Evolutionary conservation across 2,329 filamentous ascomycete genomes (phyloP).

Genomic region (Aaosphaeria pasadenensis): DNA sequence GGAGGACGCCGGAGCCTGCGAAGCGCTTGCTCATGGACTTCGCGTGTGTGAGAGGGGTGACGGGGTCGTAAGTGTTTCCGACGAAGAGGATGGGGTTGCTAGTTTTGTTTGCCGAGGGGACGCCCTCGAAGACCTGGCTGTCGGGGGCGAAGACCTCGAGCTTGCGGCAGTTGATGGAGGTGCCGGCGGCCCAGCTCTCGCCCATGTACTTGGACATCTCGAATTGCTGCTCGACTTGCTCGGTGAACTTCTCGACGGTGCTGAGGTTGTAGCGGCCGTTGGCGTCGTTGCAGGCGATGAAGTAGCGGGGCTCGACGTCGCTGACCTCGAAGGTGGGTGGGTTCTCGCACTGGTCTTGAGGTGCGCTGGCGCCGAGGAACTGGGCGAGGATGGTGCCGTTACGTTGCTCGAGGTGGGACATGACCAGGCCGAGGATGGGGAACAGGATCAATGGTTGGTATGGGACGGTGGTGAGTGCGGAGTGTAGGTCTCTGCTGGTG

Average conservation of each 20-base stretch:
- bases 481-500: conserved; percentile 5
- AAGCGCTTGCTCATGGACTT: background rate
- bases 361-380: background rate
- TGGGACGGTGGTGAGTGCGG: background rate
- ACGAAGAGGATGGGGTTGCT: background rate
- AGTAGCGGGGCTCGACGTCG: conserved; percentile 6
- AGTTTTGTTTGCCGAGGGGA: background rate
- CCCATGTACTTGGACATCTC: conserved; percentile 7
- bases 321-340: background rate
- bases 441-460: conserved; percentile 5
- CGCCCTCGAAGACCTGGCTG: conserved; percentile 7
- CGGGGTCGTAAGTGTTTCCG: conserved; percentile 1
- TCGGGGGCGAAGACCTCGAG: conserved; percentile 7
- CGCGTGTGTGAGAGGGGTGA: background rate
- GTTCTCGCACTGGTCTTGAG: background rate
- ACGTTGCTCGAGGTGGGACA: conserved; percentile 8
- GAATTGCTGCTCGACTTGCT: conserved; percentile 3
- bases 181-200: conserved; percentile 10
- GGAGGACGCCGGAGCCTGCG: background rate
- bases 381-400: conserved; percentile 1
- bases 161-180: conserved; percentile 4
- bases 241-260: conserved; percentile 2
- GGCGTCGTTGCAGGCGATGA: conserved; percentile 14
- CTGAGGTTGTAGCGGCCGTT: conserved; percentile 9
- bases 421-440: conserved; percentile 2